phyloP scores from a whole-genome alignment of 257 asterid genomes.

The Solanum tacnaense region DNA sequence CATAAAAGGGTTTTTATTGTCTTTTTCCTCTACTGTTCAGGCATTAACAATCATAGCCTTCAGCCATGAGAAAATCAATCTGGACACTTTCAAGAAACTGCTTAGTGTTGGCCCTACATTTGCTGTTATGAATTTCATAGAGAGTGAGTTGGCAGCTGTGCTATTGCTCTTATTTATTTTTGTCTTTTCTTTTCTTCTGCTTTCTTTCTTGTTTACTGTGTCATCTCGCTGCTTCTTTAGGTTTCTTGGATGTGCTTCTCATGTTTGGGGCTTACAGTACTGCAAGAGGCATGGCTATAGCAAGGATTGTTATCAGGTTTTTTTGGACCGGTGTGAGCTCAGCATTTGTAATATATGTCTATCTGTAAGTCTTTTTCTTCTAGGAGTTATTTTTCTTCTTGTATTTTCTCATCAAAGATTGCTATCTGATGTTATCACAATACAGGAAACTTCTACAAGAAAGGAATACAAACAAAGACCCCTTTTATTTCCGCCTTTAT shows the following conservation, averaged over 20 bases:
- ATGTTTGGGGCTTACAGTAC: conserved; percentile 94
- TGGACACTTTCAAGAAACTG: conserved; percentile 51
- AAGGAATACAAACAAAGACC: conserved; percentile 38
- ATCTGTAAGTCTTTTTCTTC: conserved; percentile 51
- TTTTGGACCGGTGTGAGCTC: conserved; percentile 81
- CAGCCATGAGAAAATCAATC: conserved; percentile 52
- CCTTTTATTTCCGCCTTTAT: conserved; percentile 87
- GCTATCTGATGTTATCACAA: conserved; percentile 14
- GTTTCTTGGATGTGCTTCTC: conserved; percentile 73
- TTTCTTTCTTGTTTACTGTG: conserved; percentile 7
- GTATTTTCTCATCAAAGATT: background rate
- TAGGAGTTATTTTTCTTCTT: background rate
- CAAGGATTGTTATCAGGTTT: conserved; percentile 87
- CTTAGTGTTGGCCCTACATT: conserved; percentile 89
- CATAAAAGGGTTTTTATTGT: background rate
- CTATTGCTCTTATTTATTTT: background rate
- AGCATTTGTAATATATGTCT: conserved; percentile 54
- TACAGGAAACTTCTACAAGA: conserved; percentile 76
- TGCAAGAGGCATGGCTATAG: conserved; percentile 94
- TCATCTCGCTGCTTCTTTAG: conserved; percentile 27
- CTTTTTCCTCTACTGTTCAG: conserved; percentile 26
- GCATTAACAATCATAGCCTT: conserved; percentile 83
- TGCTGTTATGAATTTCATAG: conserved; percentile 78
- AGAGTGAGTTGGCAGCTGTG: conserved; percentile 50
- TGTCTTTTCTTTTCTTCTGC: conserved; percentile 6